Evolutionary conservation across 805 yeast species (phyloP).

Genomic region (Pichia kluyveri): DNA sequence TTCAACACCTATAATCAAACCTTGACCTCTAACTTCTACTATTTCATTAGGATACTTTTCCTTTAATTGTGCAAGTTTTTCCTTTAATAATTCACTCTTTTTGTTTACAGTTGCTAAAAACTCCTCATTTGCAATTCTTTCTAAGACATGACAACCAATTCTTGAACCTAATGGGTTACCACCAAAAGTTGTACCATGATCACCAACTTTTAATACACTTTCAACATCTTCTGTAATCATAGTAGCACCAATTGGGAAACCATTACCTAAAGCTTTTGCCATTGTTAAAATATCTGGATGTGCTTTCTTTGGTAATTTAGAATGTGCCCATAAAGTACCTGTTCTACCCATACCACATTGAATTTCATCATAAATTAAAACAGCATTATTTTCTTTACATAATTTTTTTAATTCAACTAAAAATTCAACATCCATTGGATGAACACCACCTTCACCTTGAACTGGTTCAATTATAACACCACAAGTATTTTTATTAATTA

Average conservation of each 20-base stretch:
- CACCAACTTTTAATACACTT: constrained; percentile 69
- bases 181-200: constrained; percentile 97
- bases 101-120: constrained; percentile 53
- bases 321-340: constrained; percentile 91
- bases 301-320: constrained; percentile 61
- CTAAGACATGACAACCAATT: constrained; percentile 69
- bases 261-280: constrained; percentile 96
- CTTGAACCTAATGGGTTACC: constrained; percentile 92
- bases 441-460: constrained; percentile 97
- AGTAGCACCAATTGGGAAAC: constrained; percentile 93
- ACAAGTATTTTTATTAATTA: constrained; percentile 60
- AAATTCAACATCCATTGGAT: constrained; percentile 56
- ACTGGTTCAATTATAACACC: constrained; percentile 95
- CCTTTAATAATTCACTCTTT: constrained; percentile 49
- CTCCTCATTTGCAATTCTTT: constrained; percentile 48
- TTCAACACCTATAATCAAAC: constrained; percentile 79
- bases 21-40: constrained; percentile 74
- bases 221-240: constrained; percentile 78
- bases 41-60: constrained; percentile 53
- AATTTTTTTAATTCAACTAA: constrained; percentile 54
- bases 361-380: constrained; percentile 88
- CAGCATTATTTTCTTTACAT: constrained; percentile 60
- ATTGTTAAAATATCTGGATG: constrained; percentile 91
- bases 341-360: constrained; percentile 95
- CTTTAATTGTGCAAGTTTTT: constrained; percentile 41